Conservation (phyloP, 2,329 filamentous ascomycete genomes). For the Fusarium coicis region DNA sequence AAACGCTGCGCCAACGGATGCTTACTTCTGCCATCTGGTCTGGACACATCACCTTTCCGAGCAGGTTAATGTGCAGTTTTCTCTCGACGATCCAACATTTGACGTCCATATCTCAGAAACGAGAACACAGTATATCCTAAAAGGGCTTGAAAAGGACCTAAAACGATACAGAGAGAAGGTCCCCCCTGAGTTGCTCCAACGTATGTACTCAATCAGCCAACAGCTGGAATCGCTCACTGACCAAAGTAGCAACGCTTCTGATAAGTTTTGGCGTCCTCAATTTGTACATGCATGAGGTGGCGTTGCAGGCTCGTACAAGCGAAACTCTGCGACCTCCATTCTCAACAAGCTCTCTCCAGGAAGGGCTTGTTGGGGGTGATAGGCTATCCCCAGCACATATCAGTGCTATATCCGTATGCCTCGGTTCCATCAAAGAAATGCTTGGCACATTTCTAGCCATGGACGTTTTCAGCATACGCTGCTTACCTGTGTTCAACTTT, state of each 20-base stretch:
- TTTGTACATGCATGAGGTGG: slow-evolving; percentile 81
- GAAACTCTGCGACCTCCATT: slow-evolving; percentile 64
- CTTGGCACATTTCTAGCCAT: slow-evolving; percentile 73
- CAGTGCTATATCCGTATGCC: slow-evolving; percentile 73
- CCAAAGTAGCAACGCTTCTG: slow-evolving; percentile 63
- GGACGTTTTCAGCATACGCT: slow-evolving; percentile 67
- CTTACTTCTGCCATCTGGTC: slow-evolving; percentile 67
- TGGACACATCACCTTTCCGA: slow-evolving; percentile 73
- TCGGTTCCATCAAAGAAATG: slow-evolving; percentile 73
- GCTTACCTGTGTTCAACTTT: slow-evolving; percentile 75
- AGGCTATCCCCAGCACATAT: slow-evolving; percentile 65
- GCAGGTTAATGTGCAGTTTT: slow-evolving; percentile 74
- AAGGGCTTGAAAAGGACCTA: slow-evolving; percentile 72
- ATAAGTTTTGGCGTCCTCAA: slow-evolving; percentile 74
- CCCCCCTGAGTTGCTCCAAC: slow-evolving; percentile 61
- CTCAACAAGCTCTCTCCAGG: slow-evolving; percentile 57
- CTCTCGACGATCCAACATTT: slow-evolving; percentile 70
- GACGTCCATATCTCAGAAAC: slow-evolving; percentile 67
- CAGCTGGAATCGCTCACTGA: slow-evolving; percentile 17
- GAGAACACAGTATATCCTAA: slow-evolving; percentile 72
- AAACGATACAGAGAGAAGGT: slow-evolving; percentile 68
- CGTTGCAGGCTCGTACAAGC: slow-evolving; percentile 71
- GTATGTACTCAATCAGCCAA: slow-evolving; percentile 57
- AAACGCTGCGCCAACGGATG: slow-evolving; percentile 66
- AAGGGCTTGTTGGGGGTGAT: slow-evolving; percentile 55